Base-by-base conservation (phyloP, 108 stramenopile species). In the Parietichytrium sp. region DNA sequence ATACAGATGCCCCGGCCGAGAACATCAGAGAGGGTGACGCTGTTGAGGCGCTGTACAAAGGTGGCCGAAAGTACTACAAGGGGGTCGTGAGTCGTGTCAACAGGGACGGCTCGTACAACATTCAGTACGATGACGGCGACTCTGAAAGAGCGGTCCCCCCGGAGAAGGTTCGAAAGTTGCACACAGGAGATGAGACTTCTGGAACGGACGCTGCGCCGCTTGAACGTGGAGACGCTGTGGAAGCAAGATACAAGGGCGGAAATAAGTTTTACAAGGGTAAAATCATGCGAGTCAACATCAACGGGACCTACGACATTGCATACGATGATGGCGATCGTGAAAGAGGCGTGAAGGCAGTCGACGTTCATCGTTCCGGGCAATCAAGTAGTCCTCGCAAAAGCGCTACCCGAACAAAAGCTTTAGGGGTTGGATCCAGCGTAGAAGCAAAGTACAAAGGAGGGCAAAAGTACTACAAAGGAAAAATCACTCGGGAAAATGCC, bases 91-190 rank as follows among this genome's bases (percentile, higher is more conserved):
- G 29, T n/a, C 52, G 83, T 0, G 85, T 82, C 15, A 48, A 52
- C 38, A 27, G 48, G 48, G 82, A 88, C 51, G 86, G 82, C 50
- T 86, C 84, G 8, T 82, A 47, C 52, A 86, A 86, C 52, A 84
- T 88, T 20, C 81, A 84, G 49, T 88, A 88, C 50, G 86, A 86
- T 45, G 87, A 88, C 49, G 87, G 87, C 20, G 87, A 88, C 25
- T 31, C 47, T 10, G 83, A 87, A 23, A 18, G 6, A 20, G 7
- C 27, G 33, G 52, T 80, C 6, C 38, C 36, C 61, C 38, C 61
- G 6, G 10, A 8, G 1, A 31, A 18, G 25, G 47, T 82, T 26
- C 55, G 82, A 3, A 27, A 20, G 4, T 3, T 79, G 18, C 50
- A 53, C 52, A 15, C 25, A 8, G 52, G n/a, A 23, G 52, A 29